phyloP scores from a whole-genome alignment of 306 rosid species.

The Pyrus bretschneideri region DNA sequence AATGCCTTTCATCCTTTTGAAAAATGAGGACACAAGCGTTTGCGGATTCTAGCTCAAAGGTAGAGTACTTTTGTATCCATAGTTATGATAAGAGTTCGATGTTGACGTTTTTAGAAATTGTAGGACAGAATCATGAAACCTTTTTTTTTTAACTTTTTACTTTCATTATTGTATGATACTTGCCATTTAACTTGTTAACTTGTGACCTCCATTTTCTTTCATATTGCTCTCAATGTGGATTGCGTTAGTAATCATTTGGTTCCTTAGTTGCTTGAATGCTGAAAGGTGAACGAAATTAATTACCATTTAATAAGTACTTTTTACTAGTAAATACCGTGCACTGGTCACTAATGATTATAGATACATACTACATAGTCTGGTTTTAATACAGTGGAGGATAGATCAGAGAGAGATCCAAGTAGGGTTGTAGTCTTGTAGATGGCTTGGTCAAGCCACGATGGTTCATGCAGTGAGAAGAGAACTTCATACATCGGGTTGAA shows the following conservation, averaged over 20 bases:
- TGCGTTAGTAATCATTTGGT: background rate
- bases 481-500: constrained; percentile 43
- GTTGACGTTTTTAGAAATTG: background rate
- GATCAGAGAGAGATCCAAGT: background rate
- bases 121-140: background rate
- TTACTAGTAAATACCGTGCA: background rate
- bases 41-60: background rate
- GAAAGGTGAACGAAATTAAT: background rate
- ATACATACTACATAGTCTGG: background rate
- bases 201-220: background rate
- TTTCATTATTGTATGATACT: background rate
- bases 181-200: background rate
- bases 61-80: background rate
- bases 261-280: background rate
- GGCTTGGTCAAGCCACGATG: background rate
- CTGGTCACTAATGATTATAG: background rate
- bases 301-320: background rate
- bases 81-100: background rate
- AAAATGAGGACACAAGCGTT: background rate
- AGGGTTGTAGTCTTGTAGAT: background rate
- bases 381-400: background rate
- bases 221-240: background rate
- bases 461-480: constrained; percentile 22
- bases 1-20: background rate
- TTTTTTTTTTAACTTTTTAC: background rate